A percentile compares a stretch with the other conserved stretches of the same genome.
Conservation (phyloP, 225 moss, liverwort and hornwort species). For the Pseudisothecium myosuroides region DNA sequence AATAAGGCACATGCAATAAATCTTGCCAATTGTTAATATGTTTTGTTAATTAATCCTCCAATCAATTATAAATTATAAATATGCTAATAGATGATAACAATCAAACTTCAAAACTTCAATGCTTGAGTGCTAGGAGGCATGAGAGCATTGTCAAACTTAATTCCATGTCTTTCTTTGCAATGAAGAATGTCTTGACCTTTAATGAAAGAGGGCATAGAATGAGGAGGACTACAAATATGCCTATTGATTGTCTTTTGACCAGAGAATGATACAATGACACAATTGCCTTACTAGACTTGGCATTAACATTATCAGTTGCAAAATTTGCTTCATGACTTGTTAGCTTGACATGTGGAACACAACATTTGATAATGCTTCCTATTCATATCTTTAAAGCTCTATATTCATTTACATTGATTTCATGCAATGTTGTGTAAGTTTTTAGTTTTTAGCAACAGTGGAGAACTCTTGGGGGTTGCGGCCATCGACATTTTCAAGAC, state of each 20-base stretch:
- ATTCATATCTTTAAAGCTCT: background rate
- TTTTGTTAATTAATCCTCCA: background rate
- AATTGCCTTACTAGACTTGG: background rate
- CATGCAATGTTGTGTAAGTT: background rate
- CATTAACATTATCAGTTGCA: background rate
- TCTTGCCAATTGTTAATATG: too few relatives aligned
- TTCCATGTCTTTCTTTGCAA: background rate
- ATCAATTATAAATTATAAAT: accelerated
- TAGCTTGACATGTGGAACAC: too few relatives aligned
- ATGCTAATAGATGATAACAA: background rate
- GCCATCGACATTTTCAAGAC: background rate
- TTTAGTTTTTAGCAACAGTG: background rate
- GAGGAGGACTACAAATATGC: background rate
- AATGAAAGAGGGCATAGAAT: too few relatives aligned
- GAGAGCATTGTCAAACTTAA: background rate
- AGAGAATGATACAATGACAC: too few relatives aligned
- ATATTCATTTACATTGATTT: background rate
- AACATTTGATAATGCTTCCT: background rate
- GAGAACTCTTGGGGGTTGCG: background rate
- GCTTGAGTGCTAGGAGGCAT: background rate
- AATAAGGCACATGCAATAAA: background rate
- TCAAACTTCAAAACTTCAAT: background rate
- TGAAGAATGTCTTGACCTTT: background rate
- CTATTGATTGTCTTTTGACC: background rate
- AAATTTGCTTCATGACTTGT: background rate